Evolutionary conservation across 2,329 filamentous ascomycete genomes (phyloP), one percentile per base, ranked within the genome.

Genomic region (Fusarium graminum): DNA sequence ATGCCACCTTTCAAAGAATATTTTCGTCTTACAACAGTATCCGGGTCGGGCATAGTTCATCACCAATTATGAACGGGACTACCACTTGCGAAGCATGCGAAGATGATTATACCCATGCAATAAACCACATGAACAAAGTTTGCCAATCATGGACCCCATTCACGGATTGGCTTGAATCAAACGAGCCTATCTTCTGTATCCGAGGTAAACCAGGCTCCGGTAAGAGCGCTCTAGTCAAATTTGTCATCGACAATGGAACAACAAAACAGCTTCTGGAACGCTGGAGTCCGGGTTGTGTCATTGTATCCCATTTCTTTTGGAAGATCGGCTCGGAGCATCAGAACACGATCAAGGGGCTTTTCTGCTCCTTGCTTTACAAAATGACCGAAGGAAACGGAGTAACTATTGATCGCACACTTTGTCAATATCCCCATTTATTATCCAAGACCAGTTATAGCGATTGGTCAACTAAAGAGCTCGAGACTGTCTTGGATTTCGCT

Each of bases 201-300:
- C 30, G 3, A 11, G 67, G 67, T 2, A 69, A 69, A 4, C 49
- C 67, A 7, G 66, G 66, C 0, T 67, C 63, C 1, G 66, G 60
- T 0, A 68, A 70, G 42, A 69, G 66, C 11, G 65, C 63, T 0
- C 11, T 70, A 4, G 10, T 69, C 0, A 69, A 63, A 2, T 60
- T 39, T 11, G 30, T 67, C 2, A 9, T 58, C 3, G 16, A 42
- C 1, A 45, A 67, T 26, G 0, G 34, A 2, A 38, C 4, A 2
- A 65, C 57, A 0, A 4, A 3, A 10, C 5, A 12, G 3, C 44
- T 55, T 2, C 11, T 41, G 0, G 0, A n/a, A 0, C 0, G 1
- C 2, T 5, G 19, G 4, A 34, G 4, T 4, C 14, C 45, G 3
- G 11, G 22, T 3, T 1, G 6, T 0, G 36, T 2, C 1, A 26